A percentile compares a stretch with the other conserved stretches of the same genome.
Evolutionary conservation across 441 rosid species (phyloP).

Genomic region (Eruca vesicaria): DNA sequence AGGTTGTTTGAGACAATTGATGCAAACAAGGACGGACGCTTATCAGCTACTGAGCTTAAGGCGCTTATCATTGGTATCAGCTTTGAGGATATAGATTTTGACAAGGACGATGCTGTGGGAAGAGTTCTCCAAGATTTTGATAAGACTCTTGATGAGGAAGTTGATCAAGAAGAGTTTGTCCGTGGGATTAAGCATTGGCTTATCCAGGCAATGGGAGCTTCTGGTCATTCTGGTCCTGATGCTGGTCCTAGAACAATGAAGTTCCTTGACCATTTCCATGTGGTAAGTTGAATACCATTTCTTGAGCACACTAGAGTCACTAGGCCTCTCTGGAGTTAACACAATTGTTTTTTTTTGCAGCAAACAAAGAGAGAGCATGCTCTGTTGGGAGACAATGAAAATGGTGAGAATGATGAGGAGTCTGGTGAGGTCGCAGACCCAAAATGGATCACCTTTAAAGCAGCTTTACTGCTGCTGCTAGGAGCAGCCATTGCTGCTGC

Average conservation of each 20-base stretch:
- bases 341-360: constrained; percentile 36
- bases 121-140: constrained; percentile 76
- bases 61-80: constrained; percentile 81
- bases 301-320: background rate
- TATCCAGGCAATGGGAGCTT: constrained; percentile 45
- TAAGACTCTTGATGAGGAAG: constrained; percentile 41
- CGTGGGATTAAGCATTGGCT: constrained; percentile 70
- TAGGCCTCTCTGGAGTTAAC: background rate
- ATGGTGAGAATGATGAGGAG: constrained; percentile 49
- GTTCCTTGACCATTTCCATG: constrained; percentile 50
- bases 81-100: constrained; percentile 76
- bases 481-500: constrained; percentile 86
- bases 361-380: constrained; percentile 58
- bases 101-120: constrained; percentile 63
- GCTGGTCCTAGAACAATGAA: constrained; percentile 52
- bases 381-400: constrained; percentile 41
- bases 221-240: constrained; percentile 37
- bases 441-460: constrained; percentile 57
- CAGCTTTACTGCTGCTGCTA: constrained; percentile 55
- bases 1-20: constrained; percentile 79
- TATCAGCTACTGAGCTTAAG: constrained; percentile 65
- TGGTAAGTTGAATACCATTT: constrained; percentile 30
- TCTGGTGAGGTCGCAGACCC: constrained; percentile 43
- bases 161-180: constrained; percentile 53
- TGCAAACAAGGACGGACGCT: constrained; percentile 50